Evolutionary conservation across 2,329 filamentous ascomycete genomes (phyloP).

Genomic region (Nigrospora sphaerica): DNA sequence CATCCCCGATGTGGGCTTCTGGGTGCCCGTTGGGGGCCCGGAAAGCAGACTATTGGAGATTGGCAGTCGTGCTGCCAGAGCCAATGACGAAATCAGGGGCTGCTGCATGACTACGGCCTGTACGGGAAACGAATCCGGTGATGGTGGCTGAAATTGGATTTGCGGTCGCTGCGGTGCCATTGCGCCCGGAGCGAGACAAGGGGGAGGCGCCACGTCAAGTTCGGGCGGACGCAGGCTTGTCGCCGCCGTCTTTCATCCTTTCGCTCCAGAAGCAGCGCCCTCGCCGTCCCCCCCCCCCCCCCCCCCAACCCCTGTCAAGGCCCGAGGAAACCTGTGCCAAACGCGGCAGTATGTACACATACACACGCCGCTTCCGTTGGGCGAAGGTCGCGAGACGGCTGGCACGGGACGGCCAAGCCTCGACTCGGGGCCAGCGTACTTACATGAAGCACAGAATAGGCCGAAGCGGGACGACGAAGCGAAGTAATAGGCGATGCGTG

Average conservation of each 20-base stretch:
- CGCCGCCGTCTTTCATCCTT: background rate
- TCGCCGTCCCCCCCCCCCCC: background rate
- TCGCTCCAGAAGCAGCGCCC: background rate
- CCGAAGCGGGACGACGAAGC: too few species aligned
- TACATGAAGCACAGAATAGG: too few species aligned
- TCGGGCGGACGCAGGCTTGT: background rate
- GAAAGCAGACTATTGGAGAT: background rate
- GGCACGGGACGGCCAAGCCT: too few species aligned
- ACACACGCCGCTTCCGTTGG: too few species aligned
- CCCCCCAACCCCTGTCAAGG: background rate
- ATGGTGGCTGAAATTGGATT: conserved; percentile 1
- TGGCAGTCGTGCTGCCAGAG: background rate
- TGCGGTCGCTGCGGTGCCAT: background rate
- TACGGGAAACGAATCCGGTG: background rate
- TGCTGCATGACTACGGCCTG: background rate
- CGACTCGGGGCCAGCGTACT: too few species aligned
- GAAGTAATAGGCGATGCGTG: too few species aligned
- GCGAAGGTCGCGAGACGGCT: too few species aligned
- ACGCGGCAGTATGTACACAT: too few species aligned
- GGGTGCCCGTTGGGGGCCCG: background rate
- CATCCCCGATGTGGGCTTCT: background rate
- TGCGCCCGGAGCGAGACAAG: conserved; percentile 1
- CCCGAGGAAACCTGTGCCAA: background rate
- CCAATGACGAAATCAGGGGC: background rate
- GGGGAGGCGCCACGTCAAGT: background rate